Percentiles rank a stretch among this genome's conserved stretches.
Conservation (phyloP, 768 basidiomycete genomes). For the Infundibulicybe gibba region DNA sequence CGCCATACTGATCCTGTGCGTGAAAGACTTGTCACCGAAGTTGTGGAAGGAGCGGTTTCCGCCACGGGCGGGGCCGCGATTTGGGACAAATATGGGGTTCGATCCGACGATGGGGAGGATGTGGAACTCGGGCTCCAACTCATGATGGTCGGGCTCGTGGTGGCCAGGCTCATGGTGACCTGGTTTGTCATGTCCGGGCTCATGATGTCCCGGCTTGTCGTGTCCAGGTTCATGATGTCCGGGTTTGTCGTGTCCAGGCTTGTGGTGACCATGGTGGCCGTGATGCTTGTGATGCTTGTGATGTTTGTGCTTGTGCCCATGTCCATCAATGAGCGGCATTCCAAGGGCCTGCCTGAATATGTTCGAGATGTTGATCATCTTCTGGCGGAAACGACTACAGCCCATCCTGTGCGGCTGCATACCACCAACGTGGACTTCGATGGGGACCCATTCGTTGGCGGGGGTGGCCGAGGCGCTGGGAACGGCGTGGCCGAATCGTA, state of each 20-base stretch:
- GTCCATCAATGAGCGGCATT: constrained; percentile 39
- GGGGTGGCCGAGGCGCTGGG: constrained; percentile 24
- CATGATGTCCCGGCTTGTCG: no score
- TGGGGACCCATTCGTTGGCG: constrained; percentile 13
- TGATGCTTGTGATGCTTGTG: background rate
- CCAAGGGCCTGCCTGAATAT: constrained; percentile 54
- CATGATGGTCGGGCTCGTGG: constrained; percentile 8
- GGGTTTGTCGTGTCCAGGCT: no score
- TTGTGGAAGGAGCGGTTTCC: constrained; percentile 14
- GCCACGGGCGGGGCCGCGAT: constrained; percentile 1
- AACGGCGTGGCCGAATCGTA: constrained; percentile 32
- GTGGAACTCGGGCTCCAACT: constrained; percentile 20
- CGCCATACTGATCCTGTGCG: constrained; percentile 58
- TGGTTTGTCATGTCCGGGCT: no score
- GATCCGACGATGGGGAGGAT: constrained; percentile 31
- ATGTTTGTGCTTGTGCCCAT: constrained; percentile 3
- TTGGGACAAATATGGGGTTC: constrained; percentile 12
- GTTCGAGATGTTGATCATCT: constrained; percentile 50
- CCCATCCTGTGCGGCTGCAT: constrained; percentile 1
- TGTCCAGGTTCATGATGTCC: no score
- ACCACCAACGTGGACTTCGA: constrained; percentile 3
- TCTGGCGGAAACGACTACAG: constrained; percentile 37
- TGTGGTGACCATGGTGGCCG: background rate
- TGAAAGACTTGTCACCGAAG: constrained; percentile 39
- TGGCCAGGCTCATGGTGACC: no score